These are phyloP conservation scores for Antitrichia curtipendula DNA, from an alignment of 225 moss, liverwort and hornwort species.

Conservation along the genomic window DNA sequence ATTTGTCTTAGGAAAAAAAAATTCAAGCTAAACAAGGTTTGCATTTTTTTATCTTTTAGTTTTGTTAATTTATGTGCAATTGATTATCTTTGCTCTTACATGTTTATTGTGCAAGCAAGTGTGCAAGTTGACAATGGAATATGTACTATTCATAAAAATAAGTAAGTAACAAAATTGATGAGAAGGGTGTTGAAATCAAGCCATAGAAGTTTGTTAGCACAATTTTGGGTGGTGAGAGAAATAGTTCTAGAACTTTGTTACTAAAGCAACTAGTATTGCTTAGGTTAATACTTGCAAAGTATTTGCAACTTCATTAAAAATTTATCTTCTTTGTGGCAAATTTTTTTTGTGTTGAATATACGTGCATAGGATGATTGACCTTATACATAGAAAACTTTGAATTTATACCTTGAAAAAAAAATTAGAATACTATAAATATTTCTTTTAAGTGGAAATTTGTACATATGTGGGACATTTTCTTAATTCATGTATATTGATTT, in stretches of 20 bases:
- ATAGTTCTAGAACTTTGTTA: background rate
- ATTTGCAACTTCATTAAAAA: background rate
- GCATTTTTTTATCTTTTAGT: background rate
- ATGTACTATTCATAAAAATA: background rate
- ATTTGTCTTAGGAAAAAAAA: background rate
- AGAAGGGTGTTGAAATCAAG: background rate
- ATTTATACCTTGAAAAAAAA: background rate
- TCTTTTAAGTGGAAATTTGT: background rate
- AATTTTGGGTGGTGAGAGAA: background rate
- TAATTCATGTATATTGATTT: background rate
- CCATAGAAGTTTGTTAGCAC: background rate
- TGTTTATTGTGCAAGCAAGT: too few relatives aligned
- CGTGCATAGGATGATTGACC: background rate
- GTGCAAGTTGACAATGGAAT: background rate
- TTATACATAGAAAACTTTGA: background rate
- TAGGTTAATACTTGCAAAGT: background rate
- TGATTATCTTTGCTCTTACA: background rate
- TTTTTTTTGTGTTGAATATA: background rate
- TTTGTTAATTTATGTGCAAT: too few relatives aligned
- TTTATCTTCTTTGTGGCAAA: background rate
- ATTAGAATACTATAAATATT: background rate
- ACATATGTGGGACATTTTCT: background rate
- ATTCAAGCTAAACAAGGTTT: background rate
- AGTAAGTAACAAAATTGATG: background rate
- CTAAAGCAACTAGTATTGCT: background rate